These are phyloP conservation scores for Alternaria ethzedia DNA, from an alignment of 2,329 filamentous ascomycete genomes.

Conservation along the genomic window DNA sequence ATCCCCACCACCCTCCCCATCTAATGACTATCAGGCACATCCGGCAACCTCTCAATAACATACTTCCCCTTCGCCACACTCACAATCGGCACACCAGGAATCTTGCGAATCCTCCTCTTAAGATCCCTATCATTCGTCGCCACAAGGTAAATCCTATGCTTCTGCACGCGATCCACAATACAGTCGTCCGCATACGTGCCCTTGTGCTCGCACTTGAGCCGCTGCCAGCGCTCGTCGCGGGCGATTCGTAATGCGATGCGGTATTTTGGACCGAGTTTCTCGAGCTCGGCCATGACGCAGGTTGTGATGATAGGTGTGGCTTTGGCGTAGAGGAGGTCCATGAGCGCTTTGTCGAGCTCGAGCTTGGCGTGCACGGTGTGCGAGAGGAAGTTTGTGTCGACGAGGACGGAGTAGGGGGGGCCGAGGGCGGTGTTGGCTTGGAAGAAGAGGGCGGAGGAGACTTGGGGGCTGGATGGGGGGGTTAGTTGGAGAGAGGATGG, in stretches of 20 bases:
- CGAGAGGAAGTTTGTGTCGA: conserved; percentile 47
- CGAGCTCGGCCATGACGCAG: conserved; percentile 78
- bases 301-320: conserved; percentile 87
- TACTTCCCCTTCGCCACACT: conserved; percentile 90
- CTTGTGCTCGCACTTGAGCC: conserved; percentile 88
- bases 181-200: conserved; percentile 83
- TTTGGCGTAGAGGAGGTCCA: conserved; percentile 93
- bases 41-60: conserved; percentile 88
- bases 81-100: conserved; percentile 77
- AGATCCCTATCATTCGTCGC: conserved; percentile 61
- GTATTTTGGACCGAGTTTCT: conserved; percentile 87
- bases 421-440: conserved; percentile 77
- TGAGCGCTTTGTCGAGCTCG: conserved; percentile 83
- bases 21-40: conserved; percentile 69
- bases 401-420: conserved; percentile 78
- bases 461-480: conserved; percentile 65
- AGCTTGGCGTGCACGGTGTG: conserved; percentile 93
- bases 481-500: conserved; percentile 11
- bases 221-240: conserved; percentile 85
- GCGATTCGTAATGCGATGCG: conserved; percentile 85
- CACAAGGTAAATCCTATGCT: conserved; percentile 56
- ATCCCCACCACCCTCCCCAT: conserved; percentile 1
- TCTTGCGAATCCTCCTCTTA: conserved; percentile 83
- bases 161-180: conserved; percentile 50
- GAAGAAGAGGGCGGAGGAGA: conserved; percentile 65